Conservation (phyloP, 164 flowering plant genomes). For the Taxillus chinensis region DNA sequence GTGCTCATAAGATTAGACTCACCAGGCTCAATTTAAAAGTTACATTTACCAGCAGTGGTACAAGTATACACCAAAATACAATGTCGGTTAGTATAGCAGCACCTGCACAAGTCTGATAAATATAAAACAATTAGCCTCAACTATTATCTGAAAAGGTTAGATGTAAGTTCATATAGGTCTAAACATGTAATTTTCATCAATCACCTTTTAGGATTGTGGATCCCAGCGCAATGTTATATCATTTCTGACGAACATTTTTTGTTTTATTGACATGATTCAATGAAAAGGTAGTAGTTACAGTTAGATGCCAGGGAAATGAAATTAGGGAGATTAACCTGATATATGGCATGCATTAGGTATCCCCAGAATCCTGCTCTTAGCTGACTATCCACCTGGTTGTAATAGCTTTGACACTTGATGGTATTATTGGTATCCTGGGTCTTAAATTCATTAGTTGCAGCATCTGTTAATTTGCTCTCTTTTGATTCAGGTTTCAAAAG, state of each 20-base stretch:
- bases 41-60: constrained; percentile 44
- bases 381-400: constrained; percentile 18
- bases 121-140: neutral
- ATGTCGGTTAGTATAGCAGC: constrained; percentile 76
- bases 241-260: neutral
- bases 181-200: too few species aligned
- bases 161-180: neutral
- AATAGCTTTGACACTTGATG: constrained; percentile 25
- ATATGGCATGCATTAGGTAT: constrained; percentile 37
- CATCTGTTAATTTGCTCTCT: constrained; percentile 8
- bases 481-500: constrained; percentile 18
- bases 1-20: constrained; percentile 1
- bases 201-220: too few species aligned
- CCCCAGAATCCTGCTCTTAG: constrained; percentile 48
- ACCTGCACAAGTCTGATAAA: constrained; percentile 66
- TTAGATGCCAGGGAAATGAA: neutral
- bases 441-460: constrained; percentile 4
- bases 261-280: neutral
- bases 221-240: too few species aligned
- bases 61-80: constrained; percentile 70
- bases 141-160: neutral
- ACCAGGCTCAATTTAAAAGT: constrained; percentile 43
- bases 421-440: constrained; percentile 9
- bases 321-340: constrained; percentile 33
- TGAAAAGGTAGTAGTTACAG: neutral